These are phyloP conservation scores for Ulota crispa DNA, from an alignment of 225 moss, liverwort and hornwort species.

Conservation along the genomic window DNA sequence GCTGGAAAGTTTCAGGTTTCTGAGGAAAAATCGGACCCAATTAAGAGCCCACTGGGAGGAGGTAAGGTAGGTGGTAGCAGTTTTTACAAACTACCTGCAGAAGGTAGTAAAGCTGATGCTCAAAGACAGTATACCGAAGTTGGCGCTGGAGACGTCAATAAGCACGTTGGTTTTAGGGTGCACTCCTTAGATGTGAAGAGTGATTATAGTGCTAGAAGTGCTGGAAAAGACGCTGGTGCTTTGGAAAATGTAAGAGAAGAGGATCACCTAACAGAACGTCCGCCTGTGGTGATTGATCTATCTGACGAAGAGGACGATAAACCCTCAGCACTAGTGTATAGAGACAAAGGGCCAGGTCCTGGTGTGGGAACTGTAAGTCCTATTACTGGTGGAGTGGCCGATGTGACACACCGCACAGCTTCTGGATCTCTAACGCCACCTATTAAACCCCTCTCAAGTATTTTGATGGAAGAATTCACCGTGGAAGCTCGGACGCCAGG, in stretches of 20 bases:
- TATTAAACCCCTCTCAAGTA: conserved; percentile 50
- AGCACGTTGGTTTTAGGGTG: conserved; percentile 13
- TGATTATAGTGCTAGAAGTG: not conserved
- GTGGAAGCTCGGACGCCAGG: conserved; percentile 67
- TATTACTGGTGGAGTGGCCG: conserved; percentile 20
- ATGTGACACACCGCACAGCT: conserved; percentile 12
- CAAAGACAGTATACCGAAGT: conserved; percentile 19
- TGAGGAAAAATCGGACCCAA: conserved; percentile 11
- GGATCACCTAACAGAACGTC: conserved; percentile 18
- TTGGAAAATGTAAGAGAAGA: conserved; percentile 24
- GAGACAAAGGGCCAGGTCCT: conserved; percentile 24
- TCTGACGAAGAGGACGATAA: conserved; percentile 54
- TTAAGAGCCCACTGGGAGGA: conserved; percentile 12
- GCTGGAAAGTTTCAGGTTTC: conserved; percentile 17
- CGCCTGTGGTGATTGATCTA: conserved; percentile 46
- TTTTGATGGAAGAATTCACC: conserved; percentile 71
- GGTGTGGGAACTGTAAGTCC: conserved; percentile 20
- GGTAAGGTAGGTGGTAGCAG: conserved; percentile 12
- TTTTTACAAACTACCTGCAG: conserved; percentile 11
- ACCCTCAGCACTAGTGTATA: conserved; percentile 21
- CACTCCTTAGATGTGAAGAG: conserved; percentile 22
- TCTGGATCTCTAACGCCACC: conserved; percentile 19
- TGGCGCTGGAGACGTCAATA: conserved; percentile 17
- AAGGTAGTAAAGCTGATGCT: conserved; percentile 28
- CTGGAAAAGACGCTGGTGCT: conserved; percentile 10